phyloP scores from a whole-genome alignment of 805 yeast species.

The Candida pini region DNA sequence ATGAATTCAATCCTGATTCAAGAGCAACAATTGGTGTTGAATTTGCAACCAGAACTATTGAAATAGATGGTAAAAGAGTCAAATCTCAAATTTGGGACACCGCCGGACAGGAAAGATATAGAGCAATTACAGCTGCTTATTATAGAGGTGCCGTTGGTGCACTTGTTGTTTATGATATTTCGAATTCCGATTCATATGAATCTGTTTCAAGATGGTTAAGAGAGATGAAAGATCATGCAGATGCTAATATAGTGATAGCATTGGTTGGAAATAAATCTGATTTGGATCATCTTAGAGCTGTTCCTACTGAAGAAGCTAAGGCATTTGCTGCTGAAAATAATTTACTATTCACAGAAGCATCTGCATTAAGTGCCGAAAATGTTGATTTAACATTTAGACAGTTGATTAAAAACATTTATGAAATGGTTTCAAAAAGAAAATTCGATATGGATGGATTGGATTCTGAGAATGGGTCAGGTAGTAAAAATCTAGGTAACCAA shows the following conservation, averaged over 20 bases:
- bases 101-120: constrained; percentile 97
- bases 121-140: constrained; percentile 96
- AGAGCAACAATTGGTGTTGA: constrained; percentile 97
- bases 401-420: constrained; percentile 86
- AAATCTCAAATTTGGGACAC: constrained; percentile 98
- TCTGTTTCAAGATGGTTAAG: constrained; percentile 84
- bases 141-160: constrained; percentile 99
- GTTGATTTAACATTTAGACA: constrained; percentile 94
- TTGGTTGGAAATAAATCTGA: constrained; percentile 91
- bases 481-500: constrained; percentile 60
- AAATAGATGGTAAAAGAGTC: constrained; percentile 75
- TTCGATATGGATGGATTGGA: constrained; percentile 76
- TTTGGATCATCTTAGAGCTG: constrained; percentile 88
- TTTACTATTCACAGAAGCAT: constrained; percentile 90
- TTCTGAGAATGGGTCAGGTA: constrained; percentile 15
- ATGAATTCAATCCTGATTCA: constrained; percentile 91
- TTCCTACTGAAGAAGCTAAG: constrained; percentile 96
- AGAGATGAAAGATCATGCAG: constrained; percentile 86
- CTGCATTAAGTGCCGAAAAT: constrained; percentile 89
- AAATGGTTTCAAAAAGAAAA: constrained; percentile 90
- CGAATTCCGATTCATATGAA: constrained; percentile 84
- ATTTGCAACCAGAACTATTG: constrained; percentile 93
- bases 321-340: constrained; percentile 90
- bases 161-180: constrained; percentile 87
- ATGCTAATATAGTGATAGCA: constrained; percentile 91